These are phyloP conservation scores for Mrakia hoshinonis DNA, from an alignment of 768 basidiomycete genomes.

Conservation along the genomic window DNA sequence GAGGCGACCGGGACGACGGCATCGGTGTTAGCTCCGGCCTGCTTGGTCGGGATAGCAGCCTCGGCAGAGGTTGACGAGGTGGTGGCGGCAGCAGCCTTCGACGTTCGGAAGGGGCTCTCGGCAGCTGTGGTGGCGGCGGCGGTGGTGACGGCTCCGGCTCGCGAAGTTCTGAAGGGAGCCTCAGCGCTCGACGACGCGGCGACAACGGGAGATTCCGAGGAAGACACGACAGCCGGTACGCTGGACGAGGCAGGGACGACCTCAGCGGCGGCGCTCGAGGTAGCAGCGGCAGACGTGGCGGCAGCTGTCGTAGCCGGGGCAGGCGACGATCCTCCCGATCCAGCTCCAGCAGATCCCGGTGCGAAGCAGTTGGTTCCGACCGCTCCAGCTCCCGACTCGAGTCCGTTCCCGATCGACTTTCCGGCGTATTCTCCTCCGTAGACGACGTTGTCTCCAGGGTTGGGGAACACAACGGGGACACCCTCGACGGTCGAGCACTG, in stretches of 20 bases:
- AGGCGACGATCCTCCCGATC: background rate
- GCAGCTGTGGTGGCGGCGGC: background rate
- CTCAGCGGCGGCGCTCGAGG: background rate
- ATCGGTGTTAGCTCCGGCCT: background rate
- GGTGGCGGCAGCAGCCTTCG: background rate
- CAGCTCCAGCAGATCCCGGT: conserved; percentile 24
- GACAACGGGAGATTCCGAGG: background rate
- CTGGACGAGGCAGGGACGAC: background rate
- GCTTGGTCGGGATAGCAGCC: background rate
- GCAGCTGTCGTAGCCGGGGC: background rate
- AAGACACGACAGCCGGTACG: background rate
- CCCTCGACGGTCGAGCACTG: conserved; percentile 29
- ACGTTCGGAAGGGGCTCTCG: background rate
- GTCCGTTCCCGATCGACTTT: conserved; percentile 21
- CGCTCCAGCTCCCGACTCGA: conserved; percentile 20
- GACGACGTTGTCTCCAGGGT: conserved; percentile 19
- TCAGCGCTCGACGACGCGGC: background rate
- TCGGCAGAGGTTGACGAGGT: background rate
- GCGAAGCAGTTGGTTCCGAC: conserved; percentile 27
- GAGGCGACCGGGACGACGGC: background rate
- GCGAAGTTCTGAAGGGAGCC: no score
- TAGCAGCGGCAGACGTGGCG: background rate
- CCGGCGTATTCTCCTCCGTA: conserved; percentile 27
- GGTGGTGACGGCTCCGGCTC: background rate
- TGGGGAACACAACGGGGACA: conserved; percentile 22